Base-by-base conservation (phyloP, 495 filamentous ascomycete species). In the Evansstolkia leycettana region DNA sequence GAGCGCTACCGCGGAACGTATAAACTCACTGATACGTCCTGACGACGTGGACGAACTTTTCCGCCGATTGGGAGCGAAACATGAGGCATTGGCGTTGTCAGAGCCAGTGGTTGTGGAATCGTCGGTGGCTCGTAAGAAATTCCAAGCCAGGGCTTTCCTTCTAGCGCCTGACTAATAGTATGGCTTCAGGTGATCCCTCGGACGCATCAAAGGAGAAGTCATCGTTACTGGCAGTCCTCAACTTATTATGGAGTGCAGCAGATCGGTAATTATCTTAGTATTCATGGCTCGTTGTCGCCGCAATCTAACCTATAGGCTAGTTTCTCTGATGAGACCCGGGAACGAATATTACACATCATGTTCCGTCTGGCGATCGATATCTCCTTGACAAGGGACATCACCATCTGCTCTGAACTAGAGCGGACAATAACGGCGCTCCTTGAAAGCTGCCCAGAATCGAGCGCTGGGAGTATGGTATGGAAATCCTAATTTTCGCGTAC, bases 341-440 rank as follows among this genome's bases (percentile, higher is more conserved):
- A 51, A 35, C 51, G 42, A 19, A 46, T 57, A 9, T 37, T 66
- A 6, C 41, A 50, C 1, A 47, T 78, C 14, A 47, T 79, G 5
- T 57, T 81, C 18, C 72, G 78, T 8, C 70, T 84, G 29, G 62
- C 67, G n/a, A 50, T 80, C 7, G 77, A 82, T 43, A 57, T 54
- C 15, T 52, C 66, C 3, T 47, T 79, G 6, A 58, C 67, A 11
- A 56, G 57, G 13, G 49, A 70, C 42, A 40, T 40, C 11, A 46
- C 41, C 10, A 30, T 70, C 3, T 57, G 55, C 18, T 48, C 58
- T 15, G 55, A 57, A 28, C 55, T 75, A 7, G 69, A 74, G 47
- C 50, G 54, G 14, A 44, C 65, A 11, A 55, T 76, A 15, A 54
- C 46, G 31, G 50, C 44, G 1, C 37, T 72, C 12, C 49, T 73